Conservation (phyloP, 2,329 filamentous ascomycete genomes). For the Magnaporthiopsis incrustans region DNA sequence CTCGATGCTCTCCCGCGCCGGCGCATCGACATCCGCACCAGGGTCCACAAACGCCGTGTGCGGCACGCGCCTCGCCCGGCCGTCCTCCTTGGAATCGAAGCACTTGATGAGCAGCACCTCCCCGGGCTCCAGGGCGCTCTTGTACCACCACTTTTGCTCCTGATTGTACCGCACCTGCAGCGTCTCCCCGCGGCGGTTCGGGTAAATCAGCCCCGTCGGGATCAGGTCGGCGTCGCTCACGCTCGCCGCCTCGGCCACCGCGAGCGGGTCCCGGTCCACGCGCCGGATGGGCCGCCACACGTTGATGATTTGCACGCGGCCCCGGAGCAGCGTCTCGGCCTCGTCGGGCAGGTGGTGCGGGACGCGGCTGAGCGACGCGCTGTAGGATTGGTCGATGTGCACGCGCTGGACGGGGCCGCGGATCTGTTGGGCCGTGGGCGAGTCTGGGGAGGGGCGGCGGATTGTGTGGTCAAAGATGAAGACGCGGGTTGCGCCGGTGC, state of each 20-base stretch:
- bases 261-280: slow-evolving; percentile 59
- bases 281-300: slow-evolving; percentile 66
- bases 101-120: slow-evolving; percentile 74
- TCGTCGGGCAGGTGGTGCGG: slow-evolving; percentile 36
- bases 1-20: slow-evolving; percentile 79
- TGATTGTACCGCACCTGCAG: slow-evolving; percentile 57
- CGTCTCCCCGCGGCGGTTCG: slow-evolving; percentile 60
- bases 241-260: slow-evolving; percentile 57
- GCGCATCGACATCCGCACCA: slow-evolving; percentile 59
- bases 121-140: slow-evolving; percentile 66
- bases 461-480: slow-evolving; percentile 59
- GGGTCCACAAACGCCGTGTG: slow-evolving; percentile 78
- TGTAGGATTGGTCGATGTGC: slow-evolving; percentile 47
- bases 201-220: slow-evolving; percentile 66
- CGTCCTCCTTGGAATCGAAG: slow-evolving; percentile 57
- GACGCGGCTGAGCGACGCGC: slow-evolving; percentile 13
- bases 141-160: slow-evolving; percentile 68
- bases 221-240: slow-evolving; percentile 58
- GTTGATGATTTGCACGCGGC: slow-evolving; percentile 63
- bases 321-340: slow-evolving; percentile 32
- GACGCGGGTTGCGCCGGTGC: slow-evolving; percentile 46
- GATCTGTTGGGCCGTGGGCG: slow-evolving; percentile 10
- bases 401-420: slow-evolving; percentile 41
- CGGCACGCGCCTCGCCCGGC: slow-evolving; percentile 49
- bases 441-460: slow-evolving; percentile 19